Evolutionary conservation across 2,329 filamentous ascomycete species (phyloP).

Genomic region (Calonectria crousiana): DNA sequence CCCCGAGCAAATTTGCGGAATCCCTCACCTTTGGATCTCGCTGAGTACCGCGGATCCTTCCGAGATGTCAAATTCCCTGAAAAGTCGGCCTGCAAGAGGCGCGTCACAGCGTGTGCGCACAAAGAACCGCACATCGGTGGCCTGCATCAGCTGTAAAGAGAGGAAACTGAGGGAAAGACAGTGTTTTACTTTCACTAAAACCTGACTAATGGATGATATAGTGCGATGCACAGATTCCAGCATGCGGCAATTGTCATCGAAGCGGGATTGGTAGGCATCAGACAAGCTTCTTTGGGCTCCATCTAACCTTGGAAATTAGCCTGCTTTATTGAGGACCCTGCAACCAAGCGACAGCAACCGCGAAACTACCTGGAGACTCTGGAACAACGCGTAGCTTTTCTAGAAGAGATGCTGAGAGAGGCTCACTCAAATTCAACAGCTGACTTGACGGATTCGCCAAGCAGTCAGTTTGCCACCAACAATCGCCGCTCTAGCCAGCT

Average conservation of each 20-base stretch:
- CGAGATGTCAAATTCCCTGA: not conserved
- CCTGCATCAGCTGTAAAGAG: slow-evolving; percentile 7
- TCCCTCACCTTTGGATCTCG: not conserved
- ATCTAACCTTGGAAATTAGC: not conserved
- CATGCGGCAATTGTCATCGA: slow-evolving; percentile 4
- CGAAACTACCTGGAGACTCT: slow-evolving; percentile 2
- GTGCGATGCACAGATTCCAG: slow-evolving; percentile 4
- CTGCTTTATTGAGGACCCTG: not conserved
- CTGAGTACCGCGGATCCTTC: not conserved
- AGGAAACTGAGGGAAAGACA: not conserved
- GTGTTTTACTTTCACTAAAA: not conserved
- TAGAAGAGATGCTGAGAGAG: slow-evolving; percentile 6
- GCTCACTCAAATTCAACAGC: not conserved
- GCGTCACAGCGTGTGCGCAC: not conserved
- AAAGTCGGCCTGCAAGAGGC: not conserved
- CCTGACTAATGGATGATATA: not conserved
- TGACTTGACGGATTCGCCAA: not conserved
- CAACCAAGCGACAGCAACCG: slow-evolving; percentile 2
- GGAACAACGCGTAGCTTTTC: not conserved
- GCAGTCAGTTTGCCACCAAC: not conserved
- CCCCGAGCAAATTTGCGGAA: not conserved
- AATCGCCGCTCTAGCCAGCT: not conserved
- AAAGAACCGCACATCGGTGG: not conserved
- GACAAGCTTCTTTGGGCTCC: not conserved
- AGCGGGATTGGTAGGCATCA: not conserved